These are phyloP conservation scores for Eucalyptus rudis DNA, from an alignment of 345 rosid species.

Conservation along the genomic window DNA sequence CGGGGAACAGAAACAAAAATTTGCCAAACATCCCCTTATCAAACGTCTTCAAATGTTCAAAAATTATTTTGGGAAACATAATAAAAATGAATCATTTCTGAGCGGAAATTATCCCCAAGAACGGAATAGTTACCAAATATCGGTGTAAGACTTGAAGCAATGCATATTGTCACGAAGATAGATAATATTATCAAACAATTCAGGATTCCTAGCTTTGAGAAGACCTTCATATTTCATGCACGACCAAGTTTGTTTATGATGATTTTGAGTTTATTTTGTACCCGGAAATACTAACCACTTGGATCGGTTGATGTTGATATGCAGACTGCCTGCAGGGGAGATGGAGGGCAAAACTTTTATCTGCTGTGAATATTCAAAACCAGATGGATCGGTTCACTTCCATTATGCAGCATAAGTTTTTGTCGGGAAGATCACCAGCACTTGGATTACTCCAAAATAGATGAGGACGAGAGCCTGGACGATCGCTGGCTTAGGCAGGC, in stretches of 20 bases:
- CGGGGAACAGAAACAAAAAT: no score
- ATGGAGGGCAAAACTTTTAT: conserved; percentile 4
- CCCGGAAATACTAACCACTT: background rate
- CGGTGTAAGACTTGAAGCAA: background rate
- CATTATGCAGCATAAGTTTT: conserved; percentile 81
- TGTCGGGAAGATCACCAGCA: conserved; percentile 67
- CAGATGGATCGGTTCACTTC: conserved; percentile 70
- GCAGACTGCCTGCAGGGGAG: background rate
- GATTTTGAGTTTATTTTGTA: background rate
- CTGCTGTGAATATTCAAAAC: conserved; percentile 56
- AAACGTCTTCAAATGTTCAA: no score
- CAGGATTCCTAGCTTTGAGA: background rate
- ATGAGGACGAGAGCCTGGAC: conserved; percentile 68
- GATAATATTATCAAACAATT: background rate
- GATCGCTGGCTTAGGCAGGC: conserved; percentile 86
- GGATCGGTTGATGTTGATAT: background rate
- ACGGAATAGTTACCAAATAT: no score
- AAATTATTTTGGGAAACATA: no score
- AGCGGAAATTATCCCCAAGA: no score
- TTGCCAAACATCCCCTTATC: no score
- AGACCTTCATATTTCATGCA: background rate
- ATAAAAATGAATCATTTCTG: no score
- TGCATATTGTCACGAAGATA: background rate
- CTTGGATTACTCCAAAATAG: conserved; percentile 77
- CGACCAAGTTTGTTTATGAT: background rate